Evolutionary conservation across 768 basidiomycete genomes (phyloP), one percentile per base, ranked within the genome.

Genomic region (Russula sp.): DNA sequence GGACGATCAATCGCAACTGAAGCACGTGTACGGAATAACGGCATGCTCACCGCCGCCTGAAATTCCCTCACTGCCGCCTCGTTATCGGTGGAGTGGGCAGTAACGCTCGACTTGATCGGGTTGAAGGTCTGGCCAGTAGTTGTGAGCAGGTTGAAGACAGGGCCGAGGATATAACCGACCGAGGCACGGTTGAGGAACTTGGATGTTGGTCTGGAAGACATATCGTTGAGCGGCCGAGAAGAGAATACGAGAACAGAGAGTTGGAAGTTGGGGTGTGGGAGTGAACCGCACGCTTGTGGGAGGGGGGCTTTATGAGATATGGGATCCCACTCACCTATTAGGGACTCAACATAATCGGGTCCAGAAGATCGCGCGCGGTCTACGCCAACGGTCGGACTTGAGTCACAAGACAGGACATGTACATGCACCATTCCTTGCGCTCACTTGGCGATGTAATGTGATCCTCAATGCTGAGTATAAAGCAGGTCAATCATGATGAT

Each of bases 141-240:
- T 6, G 39, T 64, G 49, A 60, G 59, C 8, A 51, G 0, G 42
- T 22, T 7, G 27, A n/a, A 8, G 16, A 53, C 1, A 32, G 39
- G 0, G 4, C 27, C 4, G 2, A 31, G 10, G 18, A 49, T 1
- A 42, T 11, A 11, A 64, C 63, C 1, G 1, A 64, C 63, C 39
- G 63, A 63, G 11, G 37, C 51, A 13, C 62, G 62, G 20, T 51
- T n/a, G 8, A 59, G 6, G 3, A 64, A 50, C 32, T 20, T 64
- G 32, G 63, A 59, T 2, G 52, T n/a, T 0, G 57, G 22, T 39
- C 22, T 50, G 5, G 63, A 55, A 1, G 62, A 64, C 53, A 55
- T 64, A 32, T 37, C 8, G 16, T 11, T 4, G 18, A 35, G 14
- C 1, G 7, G 49, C 35, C 14, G 39, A 5, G 5, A 18, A 6